phyloP scores from a whole-genome alignment of 495 filamentous ascomycete genomes.

The Trichoderma erinaceum region DNA sequence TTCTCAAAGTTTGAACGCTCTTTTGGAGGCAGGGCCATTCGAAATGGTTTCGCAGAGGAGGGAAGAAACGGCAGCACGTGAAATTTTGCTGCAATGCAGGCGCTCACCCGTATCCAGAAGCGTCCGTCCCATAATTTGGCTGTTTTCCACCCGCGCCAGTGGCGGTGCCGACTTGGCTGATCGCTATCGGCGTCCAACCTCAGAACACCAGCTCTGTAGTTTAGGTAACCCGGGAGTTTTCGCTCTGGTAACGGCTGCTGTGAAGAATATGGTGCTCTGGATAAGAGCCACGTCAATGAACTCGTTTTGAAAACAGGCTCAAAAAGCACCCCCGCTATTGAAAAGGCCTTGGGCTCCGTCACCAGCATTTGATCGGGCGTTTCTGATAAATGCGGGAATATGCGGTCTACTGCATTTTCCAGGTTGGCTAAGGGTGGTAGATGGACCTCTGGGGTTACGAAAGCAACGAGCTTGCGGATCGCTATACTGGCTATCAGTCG shows the following conservation, averaged over 20 bases:
- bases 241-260: constrained; percentile 20
- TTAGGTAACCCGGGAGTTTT: not conserved
- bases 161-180: constrained; percentile 9
- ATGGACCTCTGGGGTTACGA: constrained; percentile 36
- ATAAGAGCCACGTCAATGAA: constrained; percentile 33
- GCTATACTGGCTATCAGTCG: constrained; percentile 35
- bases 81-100: constrained; percentile 32
- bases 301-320: constrained; percentile 31
- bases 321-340: constrained; percentile 48
- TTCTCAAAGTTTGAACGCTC: constrained; percentile 24
- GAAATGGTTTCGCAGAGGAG: constrained; percentile 43
- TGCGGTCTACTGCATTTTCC: constrained; percentile 29
- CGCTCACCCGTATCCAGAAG: constrained; percentile 67
- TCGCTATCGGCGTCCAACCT: constrained; percentile 5
- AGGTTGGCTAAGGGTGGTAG: constrained; percentile 27
- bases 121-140: constrained; percentile 71
- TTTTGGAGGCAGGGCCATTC: constrained; percentile 26
- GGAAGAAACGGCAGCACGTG: constrained; percentile 45
- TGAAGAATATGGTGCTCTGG: constrained; percentile 34
- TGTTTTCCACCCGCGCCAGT: constrained; percentile 24
- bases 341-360: constrained; percentile 42
- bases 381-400: constrained; percentile 17
- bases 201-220: not conserved
- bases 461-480: constrained; percentile 32
- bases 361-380: constrained; percentile 28